Percentiles rank a stretch among this genome's conserved stretches.
phyloP scores from a whole-genome alignment of 2,329 filamentous ascomycete species.

The Beauveria sp. region DNA sequence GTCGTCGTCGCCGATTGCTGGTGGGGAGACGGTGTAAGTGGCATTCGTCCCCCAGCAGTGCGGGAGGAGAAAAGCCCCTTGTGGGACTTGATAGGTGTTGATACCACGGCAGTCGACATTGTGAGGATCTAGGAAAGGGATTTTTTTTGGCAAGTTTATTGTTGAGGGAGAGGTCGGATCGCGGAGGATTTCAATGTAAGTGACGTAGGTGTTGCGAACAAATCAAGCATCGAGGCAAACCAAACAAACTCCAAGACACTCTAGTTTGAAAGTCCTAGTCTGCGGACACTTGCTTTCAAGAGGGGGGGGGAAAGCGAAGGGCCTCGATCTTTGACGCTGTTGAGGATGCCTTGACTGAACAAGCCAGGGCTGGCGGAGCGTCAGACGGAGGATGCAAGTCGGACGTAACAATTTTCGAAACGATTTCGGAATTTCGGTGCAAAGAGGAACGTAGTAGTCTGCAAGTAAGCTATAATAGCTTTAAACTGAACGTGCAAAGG shows the following conservation, averaged over 20 bases:
- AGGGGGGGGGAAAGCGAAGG: slow-evolving; percentile 22
- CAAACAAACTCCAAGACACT: slow-evolving; percentile 52
- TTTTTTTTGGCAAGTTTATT: slow-evolving; percentile 1
- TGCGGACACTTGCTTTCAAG: slow-evolving; percentile 35
- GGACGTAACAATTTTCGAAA: slow-evolving; percentile 24
- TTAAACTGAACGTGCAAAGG: slow-evolving; percentile 13
- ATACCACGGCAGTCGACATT: slow-evolving; percentile 77
- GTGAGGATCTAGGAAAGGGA: slow-evolving; percentile 20
- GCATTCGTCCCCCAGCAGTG: slow-evolving; percentile 90
- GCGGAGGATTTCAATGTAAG: slow-evolving; percentile 10
- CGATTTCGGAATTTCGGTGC: slow-evolving; percentile 18
- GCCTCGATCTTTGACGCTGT: slow-evolving; percentile 43
- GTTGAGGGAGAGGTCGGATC: background rate
- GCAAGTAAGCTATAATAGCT: slow-evolving; percentile 19
- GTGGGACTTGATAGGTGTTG: slow-evolving; percentile 92
- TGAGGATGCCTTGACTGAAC: slow-evolving; percentile 34
- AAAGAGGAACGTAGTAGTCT: slow-evolving; percentile 19
- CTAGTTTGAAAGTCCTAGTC: slow-evolving; percentile 51
- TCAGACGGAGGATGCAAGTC: background rate
- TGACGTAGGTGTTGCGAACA: slow-evolving; percentile 29
- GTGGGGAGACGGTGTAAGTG: slow-evolving; percentile 84
- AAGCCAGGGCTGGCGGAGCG: slow-evolving; percentile 20
- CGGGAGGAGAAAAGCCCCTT: slow-evolving; percentile 85
- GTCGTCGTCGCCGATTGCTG: slow-evolving; percentile 49
- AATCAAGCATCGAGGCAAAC: slow-evolving; percentile 30